Evolutionary conservation across 306 rosid species (phyloP), one percentile per base, ranked within the genome.

Genomic region (Lupinus albus): DNA sequence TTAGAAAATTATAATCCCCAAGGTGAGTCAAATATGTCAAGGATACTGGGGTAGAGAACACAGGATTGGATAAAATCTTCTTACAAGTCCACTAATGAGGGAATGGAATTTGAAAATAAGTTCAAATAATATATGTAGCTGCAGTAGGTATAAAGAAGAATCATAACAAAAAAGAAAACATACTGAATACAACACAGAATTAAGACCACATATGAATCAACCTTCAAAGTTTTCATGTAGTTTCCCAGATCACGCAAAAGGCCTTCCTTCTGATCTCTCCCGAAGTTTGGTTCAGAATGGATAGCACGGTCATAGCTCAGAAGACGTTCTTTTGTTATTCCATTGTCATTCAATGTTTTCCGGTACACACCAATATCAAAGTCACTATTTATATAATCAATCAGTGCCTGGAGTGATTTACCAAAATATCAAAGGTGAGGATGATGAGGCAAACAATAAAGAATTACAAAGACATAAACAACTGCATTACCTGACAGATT

Each of bases 201-300:
- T 36, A 73, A 51, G 35, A 52, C 61, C 48, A 51, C 61, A 41
- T 70, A 72, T 59, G 55, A 79, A 81, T 64, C 68, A 47, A 80
- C 99, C 99, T 93, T 93, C 84, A 93, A 80, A 47, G 99, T 93
- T 85, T 89, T 86, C 97, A 90, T 66, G 82, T 93, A 93, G 80
- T 78, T 61, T 72, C 94, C 86, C 32, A 93, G 88, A 79, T 93
- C 95, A 38, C 83, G 89, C 83, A 93, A 80, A 77, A 93, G 97
- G 68, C 96, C 68, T 30, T 86, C 88, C 79, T 82, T 93, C 76
- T 90, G 97, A 62, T 90, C 97, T 79, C 86, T 72, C 70, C 77
- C 78, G 83, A 93, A 90, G 44, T 70, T 79, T 69, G 97, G 99
- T 74, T 93, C 99, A 52, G 83, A 82, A 86, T 78, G 97, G 72